phyloP scores from a whole-genome alignment of 1,284 basidiomycete genomes.

The Omphalotus olearius region DNA sequence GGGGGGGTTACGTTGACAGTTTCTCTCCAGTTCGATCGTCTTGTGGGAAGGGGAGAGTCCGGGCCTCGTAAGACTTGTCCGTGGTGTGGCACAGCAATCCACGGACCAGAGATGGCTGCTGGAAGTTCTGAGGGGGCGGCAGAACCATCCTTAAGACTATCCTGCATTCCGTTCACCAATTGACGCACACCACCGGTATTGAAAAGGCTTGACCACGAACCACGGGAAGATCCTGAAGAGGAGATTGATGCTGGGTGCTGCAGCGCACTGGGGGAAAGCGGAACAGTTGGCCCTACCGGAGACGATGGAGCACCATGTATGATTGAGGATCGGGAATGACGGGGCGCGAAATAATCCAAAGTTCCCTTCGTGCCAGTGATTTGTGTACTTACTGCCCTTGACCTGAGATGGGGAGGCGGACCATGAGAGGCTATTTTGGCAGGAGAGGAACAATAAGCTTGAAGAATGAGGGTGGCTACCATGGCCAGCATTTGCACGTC shows the following conservation, averaged over 20 bases:
- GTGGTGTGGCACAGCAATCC: constrained; percentile 26
- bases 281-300: constrained; percentile 31
- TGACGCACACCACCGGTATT: constrained; percentile 60
- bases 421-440: background rate
- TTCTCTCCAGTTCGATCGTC: constrained; percentile 19
- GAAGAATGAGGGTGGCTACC: constrained; percentile 65
- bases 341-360: constrained; percentile 44
- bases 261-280: constrained; percentile 30
- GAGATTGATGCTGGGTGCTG: constrained; percentile 30
- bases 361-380: constrained; percentile 20
- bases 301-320: constrained; percentile 22
- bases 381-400: background rate
- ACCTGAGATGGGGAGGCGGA: background rate
- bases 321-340: constrained; percentile 26
- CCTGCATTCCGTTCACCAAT: constrained; percentile 54
- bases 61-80: constrained; percentile 18
- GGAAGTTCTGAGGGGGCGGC: constrained; percentile 32
- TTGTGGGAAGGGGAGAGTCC: constrained; percentile 10
- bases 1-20: constrained; percentile 22
- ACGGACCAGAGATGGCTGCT: constrained; percentile 15
- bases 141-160: constrained; percentile 40
- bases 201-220: constrained; percentile 75
- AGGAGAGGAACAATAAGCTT: constrained; percentile 24
- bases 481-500: constrained; percentile 85
- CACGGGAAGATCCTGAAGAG: constrained; percentile 51